These are phyloP conservation scores for Schizonepeta tenuifolia DNA, from an alignment of 257 asterid genomes.

Conservation along the genomic window DNA sequence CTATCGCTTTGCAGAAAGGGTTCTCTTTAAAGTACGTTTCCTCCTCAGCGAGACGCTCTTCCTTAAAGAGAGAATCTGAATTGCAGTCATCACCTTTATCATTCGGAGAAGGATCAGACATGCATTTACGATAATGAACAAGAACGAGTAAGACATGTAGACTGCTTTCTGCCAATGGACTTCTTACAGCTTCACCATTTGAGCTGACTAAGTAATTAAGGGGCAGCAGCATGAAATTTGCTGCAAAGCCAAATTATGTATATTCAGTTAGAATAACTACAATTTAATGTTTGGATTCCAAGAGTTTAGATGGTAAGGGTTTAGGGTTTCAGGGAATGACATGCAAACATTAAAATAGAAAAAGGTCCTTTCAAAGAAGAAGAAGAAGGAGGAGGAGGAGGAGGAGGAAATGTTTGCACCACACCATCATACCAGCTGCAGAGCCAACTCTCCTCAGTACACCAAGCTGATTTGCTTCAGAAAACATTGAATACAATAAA, in stretches of 20 bases:
- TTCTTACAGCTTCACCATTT: constrained; percentile 68
- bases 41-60: constrained; percentile 46
- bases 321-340: too few relatives aligned
- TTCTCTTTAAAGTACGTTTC: constrained; percentile 64
- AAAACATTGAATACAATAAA: constrained; percentile 58
- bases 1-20: constrained; percentile 80
- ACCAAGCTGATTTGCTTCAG: constrained; percentile 73
- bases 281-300: constrained; percentile 22
- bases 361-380: background rate
- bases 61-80: constrained; percentile 59
- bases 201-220: constrained; percentile 76
- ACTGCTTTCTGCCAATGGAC: constrained; percentile 80
- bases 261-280: constrained; percentile 22
- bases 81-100: constrained; percentile 50
- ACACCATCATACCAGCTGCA: constrained; percentile 72
- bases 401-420: constrained; percentile 15
- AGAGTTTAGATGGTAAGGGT: too few relatives aligned
- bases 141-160: constrained; percentile 79
- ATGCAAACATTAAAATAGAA: constrained; percentile 20
- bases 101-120: constrained; percentile 51
- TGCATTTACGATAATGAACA: constrained; percentile 66
- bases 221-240: constrained; percentile 78
- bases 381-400: constrained; percentile 9
- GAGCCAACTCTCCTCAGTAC: constrained; percentile 87
- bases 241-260: constrained; percentile 51